Percentiles rank a stretch among this genome's conserved stretches.
These are phyloP conservation scores for Raffaelea deltoideospora DNA, from an alignment of 2,329 filamentous ascomycete species.

Conservation along the genomic window DNA sequence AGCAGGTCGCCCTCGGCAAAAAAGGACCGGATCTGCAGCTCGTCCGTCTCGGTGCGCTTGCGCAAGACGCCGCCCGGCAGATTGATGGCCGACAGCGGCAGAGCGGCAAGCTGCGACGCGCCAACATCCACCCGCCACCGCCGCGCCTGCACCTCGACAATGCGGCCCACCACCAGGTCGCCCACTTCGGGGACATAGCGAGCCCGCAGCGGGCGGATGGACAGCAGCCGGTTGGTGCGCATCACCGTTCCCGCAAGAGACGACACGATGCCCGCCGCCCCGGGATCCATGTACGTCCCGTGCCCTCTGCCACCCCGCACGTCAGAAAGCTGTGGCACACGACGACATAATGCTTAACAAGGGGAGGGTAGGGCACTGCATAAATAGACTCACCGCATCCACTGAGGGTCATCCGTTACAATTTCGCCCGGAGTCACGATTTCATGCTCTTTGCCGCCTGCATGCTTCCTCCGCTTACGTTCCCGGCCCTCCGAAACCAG, in stretches of 20 bases:
- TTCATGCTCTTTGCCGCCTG: constrained; percentile 17
- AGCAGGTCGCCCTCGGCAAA: constrained; percentile 90
- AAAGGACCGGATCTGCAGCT: constrained; percentile 93
- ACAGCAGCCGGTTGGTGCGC: constrained; percentile 94
- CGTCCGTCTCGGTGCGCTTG: constrained; percentile 85
- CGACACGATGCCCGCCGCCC: constrained; percentile 58
- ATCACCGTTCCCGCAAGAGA: constrained; percentile 82
- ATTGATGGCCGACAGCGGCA: constrained; percentile 85
- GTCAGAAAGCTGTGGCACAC: not conserved
- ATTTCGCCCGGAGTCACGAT: constrained; percentile 82
- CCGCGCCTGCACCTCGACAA: constrained; percentile 84
- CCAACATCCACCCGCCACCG: constrained; percentile 94
- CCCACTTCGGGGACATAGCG: constrained; percentile 94
- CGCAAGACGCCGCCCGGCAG: constrained; percentile 84
- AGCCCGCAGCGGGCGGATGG: constrained; percentile 75
- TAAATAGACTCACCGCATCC: constrained; percentile 55
- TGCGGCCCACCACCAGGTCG: constrained; percentile 84
- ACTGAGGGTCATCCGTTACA: constrained; percentile 85
- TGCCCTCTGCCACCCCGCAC: constrained; percentile 61
- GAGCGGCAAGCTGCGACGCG: constrained; percentile 66
- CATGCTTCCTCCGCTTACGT: not conserved
- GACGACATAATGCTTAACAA: not conserved
- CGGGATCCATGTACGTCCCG: constrained; percentile 62
- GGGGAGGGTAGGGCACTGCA: not conserved
- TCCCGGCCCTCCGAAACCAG: constrained; percentile 14